Evolutionary conservation across 768 basidiomycete species (phyloP).

Genomic region (Cubamyces lactineus): DNA sequence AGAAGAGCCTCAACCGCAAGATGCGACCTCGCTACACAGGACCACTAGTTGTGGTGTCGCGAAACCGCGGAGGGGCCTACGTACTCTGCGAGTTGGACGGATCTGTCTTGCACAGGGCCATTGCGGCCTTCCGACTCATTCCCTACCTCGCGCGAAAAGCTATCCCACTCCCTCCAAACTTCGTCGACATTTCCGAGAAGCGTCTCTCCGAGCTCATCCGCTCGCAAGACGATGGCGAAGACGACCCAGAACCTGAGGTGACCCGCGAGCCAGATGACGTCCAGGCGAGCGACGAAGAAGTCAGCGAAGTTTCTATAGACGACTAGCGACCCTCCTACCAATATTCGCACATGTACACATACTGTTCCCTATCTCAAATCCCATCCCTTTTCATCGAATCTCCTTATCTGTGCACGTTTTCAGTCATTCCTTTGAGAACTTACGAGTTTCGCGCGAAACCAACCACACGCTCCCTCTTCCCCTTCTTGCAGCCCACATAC

Average conservation of each 20-base stretch:
- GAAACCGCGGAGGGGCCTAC: slow-evolving; percentile 26
- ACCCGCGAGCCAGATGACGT: neutral
- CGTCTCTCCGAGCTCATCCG: neutral
- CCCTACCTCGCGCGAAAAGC: slow-evolving; percentile 22
- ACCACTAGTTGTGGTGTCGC: slow-evolving; percentile 26
- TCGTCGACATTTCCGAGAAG: neutral
- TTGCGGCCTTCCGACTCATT: slow-evolving; percentile 29
- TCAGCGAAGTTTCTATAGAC: neutral
- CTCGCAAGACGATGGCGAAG: slow-evolving; percentile 6
- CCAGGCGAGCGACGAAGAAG: neutral
- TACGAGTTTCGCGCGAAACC: neutral
- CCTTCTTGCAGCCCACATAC: neutral
- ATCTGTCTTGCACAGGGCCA: slow-evolving; percentile 13
- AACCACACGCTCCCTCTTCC: neutral
- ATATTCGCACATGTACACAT: neutral
- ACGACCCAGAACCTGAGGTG: neutral
- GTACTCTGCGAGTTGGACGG: too few relatives aligned
- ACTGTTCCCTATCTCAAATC: too few relatives aligned
- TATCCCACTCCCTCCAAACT: neutral
- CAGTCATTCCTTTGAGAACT: too few relatives aligned
- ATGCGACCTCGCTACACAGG: slow-evolving; percentile 29
- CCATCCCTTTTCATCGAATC: too few relatives aligned
- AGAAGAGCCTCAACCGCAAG: slow-evolving; percentile 29
- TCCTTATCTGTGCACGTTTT: too few relatives aligned
- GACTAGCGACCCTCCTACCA: neutral